Percentiles rank a stretch among this genome's conserved stretches.
These are phyloP conservation scores for Echinosophora koreensis DNA, from an alignment of 306 rosid species.

Conservation along the genomic window DNA sequence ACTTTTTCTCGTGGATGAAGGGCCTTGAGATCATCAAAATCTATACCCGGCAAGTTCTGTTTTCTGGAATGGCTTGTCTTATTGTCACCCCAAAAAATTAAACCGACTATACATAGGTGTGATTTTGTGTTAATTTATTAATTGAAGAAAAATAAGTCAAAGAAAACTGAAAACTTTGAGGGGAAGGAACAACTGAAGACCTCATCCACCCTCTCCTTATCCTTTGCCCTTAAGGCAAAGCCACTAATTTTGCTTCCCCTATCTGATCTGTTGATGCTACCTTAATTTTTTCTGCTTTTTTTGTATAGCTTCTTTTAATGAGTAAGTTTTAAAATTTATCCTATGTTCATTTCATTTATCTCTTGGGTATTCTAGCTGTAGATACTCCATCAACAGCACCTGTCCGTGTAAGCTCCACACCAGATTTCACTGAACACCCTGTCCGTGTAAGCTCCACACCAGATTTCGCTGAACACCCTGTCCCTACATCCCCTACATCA, in stretches of 20 bases:
- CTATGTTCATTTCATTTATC: constrained; percentile 27
- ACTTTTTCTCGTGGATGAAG: neutral
- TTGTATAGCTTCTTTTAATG: neutral
- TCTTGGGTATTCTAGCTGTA: constrained; percentile 58
- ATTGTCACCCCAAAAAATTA: neutral
- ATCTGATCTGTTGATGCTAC: constrained; percentile 31
- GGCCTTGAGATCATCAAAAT: constrained; percentile 16
- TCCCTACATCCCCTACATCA: constrained; percentile 85
- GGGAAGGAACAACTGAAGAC: constrained; percentile 1
- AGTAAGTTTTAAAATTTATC: constrained; percentile 23
- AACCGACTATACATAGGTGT: neutral
- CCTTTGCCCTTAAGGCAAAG: constrained; percentile 9
- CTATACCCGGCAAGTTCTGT: neutral
- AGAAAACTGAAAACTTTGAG: neutral
- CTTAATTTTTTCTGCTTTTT: constrained; percentile 21
- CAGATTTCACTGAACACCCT: constrained; percentile 77
- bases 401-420: constrained; percentile 60
- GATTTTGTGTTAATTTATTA: constrained; percentile 16
- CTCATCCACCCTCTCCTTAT: neutral
- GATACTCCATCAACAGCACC: constrained; percentile 74
- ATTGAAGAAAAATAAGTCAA: constrained; percentile 7
- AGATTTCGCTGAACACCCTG: constrained; percentile 75
- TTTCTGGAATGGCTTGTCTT: constrained; percentile 6
- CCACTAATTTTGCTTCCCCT: neutral
- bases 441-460: constrained; percentile 64